Base-by-base conservation (phyloP, 176 grass and related monocot genomes). In the Phoenix dactylifera region DNA sequence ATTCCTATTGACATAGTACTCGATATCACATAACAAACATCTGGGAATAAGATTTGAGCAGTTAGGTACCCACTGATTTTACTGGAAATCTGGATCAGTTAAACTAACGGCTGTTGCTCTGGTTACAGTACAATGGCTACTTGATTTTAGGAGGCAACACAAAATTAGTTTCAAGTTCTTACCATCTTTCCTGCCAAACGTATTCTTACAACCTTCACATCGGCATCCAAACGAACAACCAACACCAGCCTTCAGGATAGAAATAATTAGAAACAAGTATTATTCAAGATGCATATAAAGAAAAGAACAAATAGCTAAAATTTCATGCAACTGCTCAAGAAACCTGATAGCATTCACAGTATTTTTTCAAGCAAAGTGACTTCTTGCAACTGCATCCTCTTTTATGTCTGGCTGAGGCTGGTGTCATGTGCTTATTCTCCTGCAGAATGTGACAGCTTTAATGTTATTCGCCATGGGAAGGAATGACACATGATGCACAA, bases 311-410 rank as follows among this genome's bases (percentile, higher is more conserved):
- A 55, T 3, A 62, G 4, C 23, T 54, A 20, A 62, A 26, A 30
- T 65, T 35, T 35, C 32, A 35, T 16, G 26, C 10, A 52, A 62
- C 17, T 25, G 6, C 52, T 50, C 32, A 65, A 58, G 17, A 35
- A 44, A 77, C 74, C 63, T 77, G 74, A 69, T 54, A 77, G 19
- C 74, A 77, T 68, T 77, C 74, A 25, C 74, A 77, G 20, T 77
- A 77, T 69, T 69, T 77, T 51, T 77, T 77, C n/a, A 77, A 57
- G 28, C 74, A 77, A 24, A 66, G 64, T 62, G 74, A 77, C 25
- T 77, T 77, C 60, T 77, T 77, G 55, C 74, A 77, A 62, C 69
- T 77, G 48, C 74, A 77, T 44, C 74, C 74, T 69, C 65, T 77
- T 60, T 77, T 77, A 24, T 77, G 74, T 61, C 74, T 67, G 2